phyloP scores from a whole-genome alignment of 2,329 filamentous ascomycete genomes.

The Neofusicoccum cordaticola region DNA sequence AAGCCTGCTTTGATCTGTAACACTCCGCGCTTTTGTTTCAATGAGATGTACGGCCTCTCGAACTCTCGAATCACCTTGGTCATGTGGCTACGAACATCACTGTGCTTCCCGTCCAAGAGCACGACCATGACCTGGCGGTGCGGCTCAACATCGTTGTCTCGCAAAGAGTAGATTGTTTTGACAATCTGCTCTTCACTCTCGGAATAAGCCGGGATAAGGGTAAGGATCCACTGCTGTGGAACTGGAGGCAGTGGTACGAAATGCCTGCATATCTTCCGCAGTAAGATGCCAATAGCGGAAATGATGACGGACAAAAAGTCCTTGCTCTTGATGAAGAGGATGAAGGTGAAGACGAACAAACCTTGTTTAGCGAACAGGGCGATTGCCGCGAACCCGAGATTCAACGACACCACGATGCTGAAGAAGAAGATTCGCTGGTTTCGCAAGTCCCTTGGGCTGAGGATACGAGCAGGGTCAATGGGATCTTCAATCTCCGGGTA shows the following conservation, averaged over 20 bases:
- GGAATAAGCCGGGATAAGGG: slow-evolving; percentile 24
- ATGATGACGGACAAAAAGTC: slow-evolving; percentile 23
- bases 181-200: slow-evolving; percentile 26
- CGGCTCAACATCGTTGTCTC: slow-evolving; percentile 23
- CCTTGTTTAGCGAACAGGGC: slow-evolving; percentile 11
- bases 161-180: slow-evolving; percentile 23
- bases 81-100: slow-evolving; percentile 23
- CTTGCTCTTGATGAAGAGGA: slow-evolving; percentile 25
- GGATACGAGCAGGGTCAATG: slow-evolving; percentile 5
- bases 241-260: slow-evolving; percentile 19
- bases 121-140: slow-evolving; percentile 26
- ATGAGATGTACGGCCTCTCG: slow-evolving; percentile 21
- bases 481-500: slow-evolving; percentile 14
- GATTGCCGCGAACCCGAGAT: neutral
- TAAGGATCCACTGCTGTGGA: slow-evolving; percentile 23
- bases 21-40: slow-evolving; percentile 22
- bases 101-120: slow-evolving; percentile 22
- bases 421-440: slow-evolving; percentile 13
- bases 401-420: neutral
- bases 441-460: slow-evolving; percentile 2
- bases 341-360: slow-evolving; percentile 20
- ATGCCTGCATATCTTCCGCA: slow-evolving; percentile 14
- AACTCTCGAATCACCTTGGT: slow-evolving; percentile 21
- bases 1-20: slow-evolving; percentile 24
- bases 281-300: slow-evolving; percentile 14